Conservation (phyloP, 768 basidiomycete species). For the Collybia sp. region DNA sequence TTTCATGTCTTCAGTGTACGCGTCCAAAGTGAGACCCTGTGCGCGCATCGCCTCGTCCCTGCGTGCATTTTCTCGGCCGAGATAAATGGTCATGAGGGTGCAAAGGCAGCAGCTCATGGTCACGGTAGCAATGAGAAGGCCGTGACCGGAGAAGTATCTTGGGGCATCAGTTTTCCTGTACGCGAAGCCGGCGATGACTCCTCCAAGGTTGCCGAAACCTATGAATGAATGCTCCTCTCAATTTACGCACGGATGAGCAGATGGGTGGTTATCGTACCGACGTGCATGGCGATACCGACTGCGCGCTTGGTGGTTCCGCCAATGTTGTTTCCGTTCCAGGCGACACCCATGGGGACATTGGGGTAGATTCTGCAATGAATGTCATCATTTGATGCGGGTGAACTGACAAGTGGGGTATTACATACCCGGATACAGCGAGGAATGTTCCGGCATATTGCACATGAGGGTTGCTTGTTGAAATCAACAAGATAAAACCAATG, state of each 20-base stretch:
- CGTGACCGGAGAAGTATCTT: constrained; percentile 25
- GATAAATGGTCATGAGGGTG: constrained; percentile 21
- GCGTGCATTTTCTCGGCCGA: constrained; percentile 20
- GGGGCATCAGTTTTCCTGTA: constrained; percentile 22
- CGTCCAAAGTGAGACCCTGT: constrained; percentile 18
- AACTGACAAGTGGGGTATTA: not conserved
- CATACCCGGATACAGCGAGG: constrained; percentile 24
- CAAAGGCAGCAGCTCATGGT: constrained; percentile 20
- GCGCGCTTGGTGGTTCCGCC: constrained; percentile 27
- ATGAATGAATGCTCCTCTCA: too few species aligned
- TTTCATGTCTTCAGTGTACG: constrained; percentile 24
- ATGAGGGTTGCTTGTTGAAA: constrained; percentile 17
- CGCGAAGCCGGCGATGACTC: constrained; percentile 24
- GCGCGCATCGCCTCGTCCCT: constrained; percentile 17
- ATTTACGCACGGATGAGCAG: not conserved
- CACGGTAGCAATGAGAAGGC: constrained; percentile 22
- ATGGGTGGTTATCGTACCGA: constrained; percentile 15
- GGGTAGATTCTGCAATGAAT: constrained; percentile 21
- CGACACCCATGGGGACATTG: constrained; percentile 24
- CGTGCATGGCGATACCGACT: constrained; percentile 28
- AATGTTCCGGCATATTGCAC: constrained; percentile 26
- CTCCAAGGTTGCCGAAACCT: constrained; percentile 27
- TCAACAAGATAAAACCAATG: constrained; percentile 20
- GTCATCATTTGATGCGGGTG: constrained; percentile 1
- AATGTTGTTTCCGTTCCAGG: constrained; percentile 29